Percentiles rank a stretch among this genome's conserved stretches.
These are phyloP conservation scores for Verticillium longisporum DNA, from an alignment of 2,329 filamentous ascomycete species.

Conservation along the genomic window DNA sequence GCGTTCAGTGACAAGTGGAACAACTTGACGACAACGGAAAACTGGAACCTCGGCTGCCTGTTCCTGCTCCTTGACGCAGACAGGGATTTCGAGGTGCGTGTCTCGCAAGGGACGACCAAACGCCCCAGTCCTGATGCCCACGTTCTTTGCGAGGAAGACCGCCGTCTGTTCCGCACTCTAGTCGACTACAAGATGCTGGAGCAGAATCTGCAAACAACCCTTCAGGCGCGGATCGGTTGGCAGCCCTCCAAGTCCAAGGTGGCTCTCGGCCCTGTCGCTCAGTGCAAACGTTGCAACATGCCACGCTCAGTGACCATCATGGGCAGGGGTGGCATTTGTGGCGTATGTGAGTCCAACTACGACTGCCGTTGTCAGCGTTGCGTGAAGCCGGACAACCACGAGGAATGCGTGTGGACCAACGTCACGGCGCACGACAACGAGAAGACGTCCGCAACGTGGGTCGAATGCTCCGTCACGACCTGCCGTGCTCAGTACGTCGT, in stretches of 20 bases:
- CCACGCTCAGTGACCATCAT: constrained; percentile 45
- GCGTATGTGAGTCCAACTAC: constrained; percentile 25
- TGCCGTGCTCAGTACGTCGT: constrained; percentile 45
- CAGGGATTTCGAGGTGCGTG: constrained; percentile 21
- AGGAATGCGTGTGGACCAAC: constrained; percentile 14
- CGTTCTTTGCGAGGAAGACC: constrained; percentile 28
- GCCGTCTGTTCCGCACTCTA: constrained; percentile 33
- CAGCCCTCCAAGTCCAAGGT: constrained; percentile 34
- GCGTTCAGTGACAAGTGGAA: constrained; percentile 37
- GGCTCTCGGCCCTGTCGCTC: constrained; percentile 32
- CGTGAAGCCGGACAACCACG: constrained; percentile 14
- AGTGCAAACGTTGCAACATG: constrained; percentile 32
- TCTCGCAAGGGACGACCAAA: constrained; percentile 13
- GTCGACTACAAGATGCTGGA: constrained; percentile 39
- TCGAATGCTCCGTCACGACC: constrained; percentile 33
- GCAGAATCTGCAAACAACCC: constrained; percentile 35
- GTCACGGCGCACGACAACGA: constrained; percentile 24
- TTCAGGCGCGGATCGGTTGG: constrained; percentile 37
- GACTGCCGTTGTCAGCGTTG: constrained; percentile 16
- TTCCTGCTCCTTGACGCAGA: constrained; percentile 40
- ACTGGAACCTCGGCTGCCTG: constrained; percentile 39
- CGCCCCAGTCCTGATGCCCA: constrained; percentile 6
- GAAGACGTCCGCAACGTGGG: constrained; percentile 31
- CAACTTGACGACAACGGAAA: constrained; percentile 38
- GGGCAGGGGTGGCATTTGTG: constrained; percentile 29